phyloP scores from a whole-genome alignment of 768 basidiomycete genomes.

The Sarcodon aspratus region DNA sequence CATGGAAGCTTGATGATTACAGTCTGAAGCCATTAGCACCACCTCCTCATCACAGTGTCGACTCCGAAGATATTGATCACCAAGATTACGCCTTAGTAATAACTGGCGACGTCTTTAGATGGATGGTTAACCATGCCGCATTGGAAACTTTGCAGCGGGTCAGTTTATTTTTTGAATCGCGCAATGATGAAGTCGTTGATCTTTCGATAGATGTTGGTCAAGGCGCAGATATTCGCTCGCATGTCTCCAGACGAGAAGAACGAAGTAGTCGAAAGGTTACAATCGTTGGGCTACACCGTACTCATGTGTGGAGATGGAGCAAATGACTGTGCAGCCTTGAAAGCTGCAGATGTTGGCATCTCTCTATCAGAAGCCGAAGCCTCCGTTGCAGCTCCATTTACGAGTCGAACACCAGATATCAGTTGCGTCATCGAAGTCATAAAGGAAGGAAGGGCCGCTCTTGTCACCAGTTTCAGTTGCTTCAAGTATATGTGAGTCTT shows the following conservation, averaged over 20 bases:
- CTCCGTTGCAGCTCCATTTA: conserved; percentile 96
- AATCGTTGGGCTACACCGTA: conserved; percentile 89
- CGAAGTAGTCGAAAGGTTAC: conserved; percentile 91
- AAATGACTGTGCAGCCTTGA: conserved; percentile 96
- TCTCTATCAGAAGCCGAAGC: conserved; percentile 97
- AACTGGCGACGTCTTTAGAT: conserved; percentile 93
- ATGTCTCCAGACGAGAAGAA: conserved; percentile 99
- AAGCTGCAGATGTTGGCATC: conserved; percentile 96
- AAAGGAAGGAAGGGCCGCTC: conserved; percentile 88
- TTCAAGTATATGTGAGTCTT: conserved; percentile 95
- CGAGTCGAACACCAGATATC: conserved; percentile 87
- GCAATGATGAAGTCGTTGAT: background rate
- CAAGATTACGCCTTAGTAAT: conserved; percentile 88
- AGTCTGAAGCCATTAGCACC: conserved; percentile 73
- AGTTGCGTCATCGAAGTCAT: conserved; percentile 94
- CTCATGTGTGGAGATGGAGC: conserved; percentile 99
- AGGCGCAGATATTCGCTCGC: conserved; percentile 91
- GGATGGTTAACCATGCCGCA: conserved; percentile 95
- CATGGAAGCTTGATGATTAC: conserved; percentile 80
- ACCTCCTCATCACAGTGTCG: conserved; percentile 58
- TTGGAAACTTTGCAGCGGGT: conserved; percentile 91
- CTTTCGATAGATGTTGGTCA: conserved; percentile 78
- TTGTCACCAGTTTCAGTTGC: conserved; percentile 97
- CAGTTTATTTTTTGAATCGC: conserved; percentile 15
- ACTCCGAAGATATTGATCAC: conserved; percentile 59